phyloP scores from a whole-genome alignment of 768 basidiomycete species.

The Mycena indigotica region DNA sequence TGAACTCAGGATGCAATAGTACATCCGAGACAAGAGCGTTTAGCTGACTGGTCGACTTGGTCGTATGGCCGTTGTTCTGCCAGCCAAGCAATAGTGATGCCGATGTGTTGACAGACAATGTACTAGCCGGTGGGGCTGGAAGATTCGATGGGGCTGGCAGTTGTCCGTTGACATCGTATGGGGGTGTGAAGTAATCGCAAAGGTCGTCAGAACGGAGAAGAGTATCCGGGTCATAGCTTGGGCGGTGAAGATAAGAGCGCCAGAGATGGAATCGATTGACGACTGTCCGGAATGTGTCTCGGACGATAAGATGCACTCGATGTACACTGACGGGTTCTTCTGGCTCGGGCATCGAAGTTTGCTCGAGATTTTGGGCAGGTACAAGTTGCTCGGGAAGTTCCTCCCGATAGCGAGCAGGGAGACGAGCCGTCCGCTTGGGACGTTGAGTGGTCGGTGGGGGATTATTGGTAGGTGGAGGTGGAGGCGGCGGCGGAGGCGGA shows the following conservation, averaged over 20 bases:
- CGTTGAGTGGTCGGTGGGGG: too few relatives aligned
- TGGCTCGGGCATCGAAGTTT: neutral
- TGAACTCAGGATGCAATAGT: slow-evolving; percentile 17
- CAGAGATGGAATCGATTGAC: slow-evolving; percentile 11
- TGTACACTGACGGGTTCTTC: neutral
- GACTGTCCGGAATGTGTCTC: slow-evolving; percentile 7
- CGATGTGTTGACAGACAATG: neutral
- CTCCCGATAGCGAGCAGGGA: neutral
- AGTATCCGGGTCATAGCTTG: slow-evolving; percentile 10
- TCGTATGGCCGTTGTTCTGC: slow-evolving; percentile 14
- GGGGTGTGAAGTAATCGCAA: slow-evolving; percentile 1
- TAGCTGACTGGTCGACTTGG: slow-evolving; percentile 20
- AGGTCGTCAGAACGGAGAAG: slow-evolving; percentile 6
- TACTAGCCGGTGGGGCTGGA: neutral
- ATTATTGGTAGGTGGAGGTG: too few relatives aligned
- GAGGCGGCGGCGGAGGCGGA: too few relatives aligned
- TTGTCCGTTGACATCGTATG: neutral
- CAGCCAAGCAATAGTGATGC: slow-evolving; percentile 4
- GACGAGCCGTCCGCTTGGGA: neutral
- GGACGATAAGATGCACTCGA: slow-evolving; percentile 9
- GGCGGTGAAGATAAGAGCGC: slow-evolving; percentile 16
- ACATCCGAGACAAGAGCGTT: slow-evolving; percentile 21
- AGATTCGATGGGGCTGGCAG: neutral
- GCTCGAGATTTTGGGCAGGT: neutral
- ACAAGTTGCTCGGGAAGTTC: neutral